Base-by-base conservation (phyloP, 495 filamentous ascomycete species). In the Aspergillus coremiiformis region DNA sequence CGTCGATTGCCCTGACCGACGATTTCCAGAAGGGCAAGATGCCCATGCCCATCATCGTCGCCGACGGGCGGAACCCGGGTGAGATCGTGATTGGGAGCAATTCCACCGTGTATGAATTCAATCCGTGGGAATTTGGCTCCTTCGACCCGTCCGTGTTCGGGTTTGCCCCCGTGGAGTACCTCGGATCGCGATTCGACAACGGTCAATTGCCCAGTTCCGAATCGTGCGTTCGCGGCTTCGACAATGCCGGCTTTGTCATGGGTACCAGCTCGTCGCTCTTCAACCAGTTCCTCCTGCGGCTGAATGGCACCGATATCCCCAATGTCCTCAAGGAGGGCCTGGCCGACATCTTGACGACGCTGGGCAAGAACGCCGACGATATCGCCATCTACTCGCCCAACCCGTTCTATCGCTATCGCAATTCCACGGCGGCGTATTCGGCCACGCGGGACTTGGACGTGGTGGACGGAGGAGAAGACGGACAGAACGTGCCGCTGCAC, bases 191-290 rank as follows among this genome's bases (percentile, higher is more conserved):
- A 59, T 92, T 95, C 68, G 80, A 73, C 46, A 73, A 59, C 24
- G 90, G 90, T 39, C 55, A 65, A 14, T 65, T 93, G 17, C 69
- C 75, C 4, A 45, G 68, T n/a, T 60, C 68, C 50, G 75, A 79
- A 43, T 53, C 67, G 14, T 96, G 90, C 64, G 75, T 92, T 11
- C 70, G 70, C n/a, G 91, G 91, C 5, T 92, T 89, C 58, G 91
- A 96, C 71, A 87, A 92, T 59, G 78, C 76, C 42, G 89, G 88
- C n/a, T 96, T 76, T 64, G 71, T 93, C 29, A 88, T 93, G 81
- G 90, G 90, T 20, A 95, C 90, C 0, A 89, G 84, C 15, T 87
- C 83, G 14, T 83, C 86, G 5, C 77, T 96, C 24, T 95, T 96
- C 80, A 96, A 96, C 71, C 60, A 73, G 39, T 76, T 85, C 65